Evolutionary conservation across 345 rosid species (phyloP), one percentile per base, ranked within the genome.

Genomic region (Odontarrhena argentea): DNA sequence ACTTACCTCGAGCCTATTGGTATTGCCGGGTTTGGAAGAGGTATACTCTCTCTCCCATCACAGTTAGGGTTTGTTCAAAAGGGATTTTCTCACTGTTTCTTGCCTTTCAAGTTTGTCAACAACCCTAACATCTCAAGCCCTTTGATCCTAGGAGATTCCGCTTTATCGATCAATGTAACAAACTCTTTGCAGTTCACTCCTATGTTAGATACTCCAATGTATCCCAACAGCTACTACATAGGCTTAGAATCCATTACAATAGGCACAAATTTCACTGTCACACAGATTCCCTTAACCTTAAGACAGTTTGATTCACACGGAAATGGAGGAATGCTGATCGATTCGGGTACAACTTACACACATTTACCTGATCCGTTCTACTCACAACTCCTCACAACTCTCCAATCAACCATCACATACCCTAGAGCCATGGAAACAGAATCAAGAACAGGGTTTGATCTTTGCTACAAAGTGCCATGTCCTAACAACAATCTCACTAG

Each of bases 261-360:
- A 37, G 95, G 85, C 36, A 55, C 70, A 47, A 79, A 84, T 69
- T 14, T 43, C 5, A 68, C 71, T 49, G 28, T 58, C 57, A 65
- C 79, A 34, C 51, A 52, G 57, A 86, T 82, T 26, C 92, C 94
- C 18, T 58, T 57, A 50, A 81, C 59, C 18, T 76, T 92, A 62
- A 84, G 78, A 64, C 88, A 81, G 52, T 81, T 89, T 54, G 96
- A 89, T 74, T 83, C 86, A 41, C 69, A 47, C 30, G 96, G 98
- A 28, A 89, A 89, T 60, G 95, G 98, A 3, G 96, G 98, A 11
- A 64, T 92, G 79, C 40, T 89, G 78, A 79, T 92, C 4, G 98
- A 92, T 69, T 92, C 95, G 1, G 92, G 98, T 63, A 89, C 95
- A 0, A 89, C 96, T 18, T 89, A 89, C 69, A 88, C 98, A 30